These are phyloP conservation scores for Phytophthora boehmeriae DNA, from an alignment of 352 stramenopile genomes.

Conservation along the genomic window DNA sequence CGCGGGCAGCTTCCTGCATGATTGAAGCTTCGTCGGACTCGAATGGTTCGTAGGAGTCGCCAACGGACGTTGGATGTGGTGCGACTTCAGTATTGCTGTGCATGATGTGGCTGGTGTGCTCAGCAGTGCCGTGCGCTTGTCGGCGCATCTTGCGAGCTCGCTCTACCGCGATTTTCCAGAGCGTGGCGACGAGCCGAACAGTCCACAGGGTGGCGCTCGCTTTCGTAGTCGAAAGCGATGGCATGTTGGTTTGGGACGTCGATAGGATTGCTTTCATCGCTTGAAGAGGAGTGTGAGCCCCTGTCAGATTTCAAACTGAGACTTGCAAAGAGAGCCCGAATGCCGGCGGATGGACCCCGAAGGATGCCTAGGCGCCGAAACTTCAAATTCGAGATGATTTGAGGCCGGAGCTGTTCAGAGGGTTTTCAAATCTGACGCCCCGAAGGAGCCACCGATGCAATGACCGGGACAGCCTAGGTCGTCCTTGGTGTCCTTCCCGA, in stretches of 20 bases:
- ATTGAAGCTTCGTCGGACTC: conserved; percentile 22
- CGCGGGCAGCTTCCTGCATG: conserved; percentile 30
- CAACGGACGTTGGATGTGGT: background rate
- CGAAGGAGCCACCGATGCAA: conserved; percentile 11
- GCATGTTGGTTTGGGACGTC: conserved; percentile 15
- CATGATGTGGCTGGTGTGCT: conserved; percentile 10
- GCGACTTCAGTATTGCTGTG: conserved; percentile 7
- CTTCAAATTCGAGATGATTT: conserved; percentile 14
- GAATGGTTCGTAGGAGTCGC: background rate
- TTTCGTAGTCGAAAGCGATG: conserved; percentile 10
- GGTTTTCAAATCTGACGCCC: conserved; percentile 14
- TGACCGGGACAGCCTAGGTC: conserved; percentile 10
- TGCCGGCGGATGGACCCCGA: background rate
- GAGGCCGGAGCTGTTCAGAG: conserved; percentile 14
- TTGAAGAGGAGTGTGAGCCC: conserved; percentile 1
- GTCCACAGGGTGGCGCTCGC: conserved; percentile 26
- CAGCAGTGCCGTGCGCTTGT: background rate
- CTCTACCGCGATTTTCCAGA: conserved; percentile 35
- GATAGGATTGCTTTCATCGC: conserved; percentile 17
- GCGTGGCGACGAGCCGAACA: conserved; percentile 23
- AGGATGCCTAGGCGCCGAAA: conserved; percentile 13
- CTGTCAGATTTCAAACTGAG: conserved; percentile 31
- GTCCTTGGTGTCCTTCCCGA: background rate
- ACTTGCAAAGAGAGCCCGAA: background rate
- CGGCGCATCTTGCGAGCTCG: conserved; percentile 21